Evolutionary conservation across 805 yeast species (phyloP), one percentile per base, ranked within the genome.

Genomic region (Torulaspora indica): DNA sequence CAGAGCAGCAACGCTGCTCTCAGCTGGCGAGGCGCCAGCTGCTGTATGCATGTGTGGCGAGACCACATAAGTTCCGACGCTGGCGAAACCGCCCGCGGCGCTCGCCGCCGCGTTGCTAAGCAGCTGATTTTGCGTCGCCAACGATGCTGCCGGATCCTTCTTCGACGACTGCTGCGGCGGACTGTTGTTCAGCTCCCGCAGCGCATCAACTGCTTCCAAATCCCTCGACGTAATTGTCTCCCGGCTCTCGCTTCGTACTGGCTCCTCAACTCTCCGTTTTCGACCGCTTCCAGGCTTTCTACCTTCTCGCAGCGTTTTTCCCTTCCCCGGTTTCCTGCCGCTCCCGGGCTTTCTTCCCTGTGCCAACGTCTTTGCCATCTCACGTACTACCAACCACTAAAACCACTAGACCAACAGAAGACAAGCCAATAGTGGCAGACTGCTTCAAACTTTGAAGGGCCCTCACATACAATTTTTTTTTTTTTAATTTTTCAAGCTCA

Each of bases 341-440:
- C 64, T 58, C 1, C 67, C 67, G 5, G 66, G 66, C 35, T 61
- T 63, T 38, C 67, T 55, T 8, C 67, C 67, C 45, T 61, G 63
- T 15, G 64, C 64, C 41, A 63, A 52, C 23, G 65, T 63, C 51
- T 63, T 63, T 14, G 66, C 67, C 67, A 63, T 61, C 20, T 8
- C 20, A 15, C 17, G 12, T 12, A 14, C 6, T 15, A 15, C 15
- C 17, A 20, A 20, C 4, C 5, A 5, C 8, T 2, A 4, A 9
- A 15, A 31, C 15, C 4, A 31, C 34, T 14, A 12, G 9, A 17
- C n/a, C 34, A 31, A 17, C 34, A 14, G 5, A 20, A 4, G 5
- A 20, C 22, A 20, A 20, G 22, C 22, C 22, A 20, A 20, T 20
- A 20, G 22, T 20, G 22, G 22, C 34, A 31, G 15, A 10, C 4